Percentiles rank a stretch among this genome's conserved stretches.
phyloP scores from a whole-genome alignment of 192 early-diverging fungal species.

The Diversispora eburnea region DNA sequence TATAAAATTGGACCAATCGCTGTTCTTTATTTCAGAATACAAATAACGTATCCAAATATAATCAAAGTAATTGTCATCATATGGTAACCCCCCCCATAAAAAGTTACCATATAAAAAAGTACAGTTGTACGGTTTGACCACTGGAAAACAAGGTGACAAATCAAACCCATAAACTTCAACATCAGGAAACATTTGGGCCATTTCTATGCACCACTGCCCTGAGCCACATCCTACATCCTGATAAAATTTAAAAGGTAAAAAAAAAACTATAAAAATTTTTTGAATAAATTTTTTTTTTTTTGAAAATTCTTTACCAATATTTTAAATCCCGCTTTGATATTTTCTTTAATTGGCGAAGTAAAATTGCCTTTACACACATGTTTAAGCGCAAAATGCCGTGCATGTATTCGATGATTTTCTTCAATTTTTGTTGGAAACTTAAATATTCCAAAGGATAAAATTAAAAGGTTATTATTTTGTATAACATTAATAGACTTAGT shows the following conservation, averaged over 20 bases:
- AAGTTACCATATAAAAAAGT: neutral
- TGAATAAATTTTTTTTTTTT: neutral
- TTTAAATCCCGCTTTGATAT: neutral
- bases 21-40: neutral
- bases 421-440: slow-evolving; percentile 19
- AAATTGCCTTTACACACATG: slow-evolving; percentile 14
- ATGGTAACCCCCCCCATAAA: neutral
- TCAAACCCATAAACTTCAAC: slow-evolving; percentile 35
- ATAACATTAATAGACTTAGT: neutral
- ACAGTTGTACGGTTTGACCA: slow-evolving; percentile 10
- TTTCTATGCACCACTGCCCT: slow-evolving; percentile 36
- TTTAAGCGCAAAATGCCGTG: slow-evolving; percentile 20
- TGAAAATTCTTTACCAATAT: neutral
- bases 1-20: neutral
- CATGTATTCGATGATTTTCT: neutral
- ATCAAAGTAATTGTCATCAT: slow-evolving; percentile 10
- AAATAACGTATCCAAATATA: slow-evolving; percentile 9
- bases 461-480: neutral
- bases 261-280: neutral
- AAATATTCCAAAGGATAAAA: neutral
- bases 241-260: neutral
- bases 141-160: neutral
- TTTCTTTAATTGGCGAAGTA: neutral
- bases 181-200: slow-evolving; percentile 37
- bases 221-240: slow-evolving; percentile 42